Base-by-base conservation (phyloP, 805 yeast species). In the Starmerella floricola region DNA sequence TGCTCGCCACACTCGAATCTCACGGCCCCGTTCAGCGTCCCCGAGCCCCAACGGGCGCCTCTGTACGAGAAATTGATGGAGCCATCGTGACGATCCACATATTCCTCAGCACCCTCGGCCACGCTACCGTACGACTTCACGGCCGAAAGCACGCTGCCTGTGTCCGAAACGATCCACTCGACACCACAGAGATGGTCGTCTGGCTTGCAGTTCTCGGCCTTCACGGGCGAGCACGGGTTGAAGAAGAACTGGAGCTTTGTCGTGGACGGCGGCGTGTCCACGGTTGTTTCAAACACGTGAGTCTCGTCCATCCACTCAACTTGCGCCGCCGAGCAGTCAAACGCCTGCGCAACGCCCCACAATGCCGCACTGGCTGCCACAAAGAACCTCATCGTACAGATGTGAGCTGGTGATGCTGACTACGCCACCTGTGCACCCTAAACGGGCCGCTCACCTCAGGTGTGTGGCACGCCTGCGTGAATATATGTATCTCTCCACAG, bases 101-200 rank as follows among this genome's bases (percentile, higher is more conserved):
- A 13, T 21, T 50, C 49, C 26, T 36, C 28, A 29, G 55, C 31
- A 54, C 62, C 38, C 52, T 29, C 35, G 12, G 21, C 10, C 21
- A 13, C 12, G 31, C 48, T 42, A 15, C 47, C 57, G 18, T 56
- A 57, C 4, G 82, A 74, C 39, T 82, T 71, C 15, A 82, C 68
- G 58, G 81, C 80, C 0, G 86, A 65, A 20, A 72, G 61, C 2
- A 74, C 46, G n/a, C n/a, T n/a, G n/a, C n/a, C n/a, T 55, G 16
- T 69, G 71, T 21, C 10, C 18, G 8, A 11, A 21, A 17, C 8
- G n/a, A 20, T 33, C 15, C 64, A 54, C 19, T 80, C 76, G 15
- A 80, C 55, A 2, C 94, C 95, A 60, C 98, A 88, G 8, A 87
- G 58, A 49, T 81, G 82, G 1, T 87, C 74, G 48, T 79, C 76